Base-by-base conservation (phyloP, 2,329 filamentous ascomycete genomes). In the Pseudogymnoascus verrucosus region DNA sequence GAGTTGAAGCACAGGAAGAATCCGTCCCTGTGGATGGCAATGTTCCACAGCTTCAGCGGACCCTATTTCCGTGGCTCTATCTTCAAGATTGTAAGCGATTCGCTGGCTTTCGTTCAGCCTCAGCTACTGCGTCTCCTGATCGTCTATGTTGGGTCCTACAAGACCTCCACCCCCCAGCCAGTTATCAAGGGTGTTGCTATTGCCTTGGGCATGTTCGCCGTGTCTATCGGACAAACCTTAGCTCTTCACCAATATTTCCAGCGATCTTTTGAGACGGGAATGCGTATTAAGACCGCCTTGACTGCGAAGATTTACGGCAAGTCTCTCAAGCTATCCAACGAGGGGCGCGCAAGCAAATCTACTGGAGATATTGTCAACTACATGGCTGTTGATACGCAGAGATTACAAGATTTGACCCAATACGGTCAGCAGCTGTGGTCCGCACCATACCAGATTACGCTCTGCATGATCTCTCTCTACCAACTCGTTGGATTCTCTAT, bases 361-460 rank as follows among this genome's bases (percentile, higher is more conserved):
- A 99, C 95, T 0, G 95, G 95, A 64, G 96, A 99, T 72, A 98
- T 99, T 72, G 95, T 99, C 74, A 99, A 99, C 74, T 95, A 96
- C 77, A 99, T 99, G 93, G 95, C 96, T 54, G 93, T 99, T 8
- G 95, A 99, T 74, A 93, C 93, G 12, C 95, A 99, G 76, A 89
- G 96, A 68, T 82, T 99, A 16, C 90, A 97, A 71, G 95, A 99
- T 76, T 80, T 99, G 64, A 91, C 93, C 1, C 96, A 99, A 72
- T 99, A 95, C 74, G 92, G 91, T 16, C 93, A 96, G 73, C 93
- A 98, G 75, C 79, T 96, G 10, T 97, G 95, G 92, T 97, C 93
- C 47, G 93, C 96, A 2, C 95, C 95, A 2, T 96, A 98, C 76
- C 96, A 99, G 76, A 99, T 99, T 71, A 82, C 86, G 34, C 85